These are phyloP conservation scores for Chrysosporium keratinophilum DNA, from an alignment of 2,329 filamentous ascomycete genomes.

Conservation along the genomic window DNA sequence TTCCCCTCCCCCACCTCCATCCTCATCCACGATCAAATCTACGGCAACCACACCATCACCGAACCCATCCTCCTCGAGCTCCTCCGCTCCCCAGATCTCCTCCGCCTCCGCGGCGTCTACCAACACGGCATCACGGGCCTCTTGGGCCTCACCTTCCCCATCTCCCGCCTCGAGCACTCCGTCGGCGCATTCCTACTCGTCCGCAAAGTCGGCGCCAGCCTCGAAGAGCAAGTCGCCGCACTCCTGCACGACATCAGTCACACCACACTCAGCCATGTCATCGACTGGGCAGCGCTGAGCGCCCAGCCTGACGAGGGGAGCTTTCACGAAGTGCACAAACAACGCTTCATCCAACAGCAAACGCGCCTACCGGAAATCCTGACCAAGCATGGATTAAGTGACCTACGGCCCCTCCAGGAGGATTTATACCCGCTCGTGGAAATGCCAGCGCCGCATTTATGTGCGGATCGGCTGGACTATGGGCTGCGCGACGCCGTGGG, in stretches of 20 bases:
- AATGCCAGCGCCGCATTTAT: background rate
- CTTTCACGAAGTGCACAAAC: conserved; percentile 6
- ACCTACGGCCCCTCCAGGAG: background rate
- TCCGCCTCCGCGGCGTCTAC: background rate
- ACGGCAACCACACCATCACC: background rate
- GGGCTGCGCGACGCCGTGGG: background rate
- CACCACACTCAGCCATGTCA: conserved; percentile 1
- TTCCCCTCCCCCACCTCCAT: background rate
- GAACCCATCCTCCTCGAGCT: background rate
- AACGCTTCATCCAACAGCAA: background rate
- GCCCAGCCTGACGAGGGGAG: background rate
- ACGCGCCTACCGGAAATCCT: background rate
- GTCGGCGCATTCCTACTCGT: conserved; percentile 3
- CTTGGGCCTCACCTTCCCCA: background rate
- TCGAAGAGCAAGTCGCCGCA: conserved; percentile 3
- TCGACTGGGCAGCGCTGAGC: background rate
- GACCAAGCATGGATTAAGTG: background rate
- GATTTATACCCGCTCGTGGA: conserved; percentile 1
- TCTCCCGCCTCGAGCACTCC: conserved; percentile 2
- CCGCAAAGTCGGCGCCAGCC: conserved; percentile 2
- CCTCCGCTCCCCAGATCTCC: background rate
- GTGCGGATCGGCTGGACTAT: conserved; percentile 6
- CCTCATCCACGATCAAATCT: conserved; percentile 1
- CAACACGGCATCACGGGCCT: conserved; percentile 4
- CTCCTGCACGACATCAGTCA: conserved; percentile 6